Conservation (phyloP, 139 green algal species). For the Chlorella sp. region DNA sequence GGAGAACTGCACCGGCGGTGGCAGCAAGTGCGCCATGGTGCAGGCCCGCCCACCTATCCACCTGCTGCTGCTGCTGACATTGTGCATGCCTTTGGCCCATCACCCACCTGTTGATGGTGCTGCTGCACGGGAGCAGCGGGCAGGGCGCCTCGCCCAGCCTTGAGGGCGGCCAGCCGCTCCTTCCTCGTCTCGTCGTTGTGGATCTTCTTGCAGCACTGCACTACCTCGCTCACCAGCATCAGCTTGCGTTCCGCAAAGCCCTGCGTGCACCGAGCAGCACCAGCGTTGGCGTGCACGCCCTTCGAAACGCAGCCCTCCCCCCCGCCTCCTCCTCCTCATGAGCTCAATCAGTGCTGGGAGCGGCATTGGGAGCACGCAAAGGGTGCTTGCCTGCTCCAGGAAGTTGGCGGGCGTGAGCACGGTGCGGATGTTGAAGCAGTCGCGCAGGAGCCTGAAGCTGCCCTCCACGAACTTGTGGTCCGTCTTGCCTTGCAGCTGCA, state of each 20-base stretch:
- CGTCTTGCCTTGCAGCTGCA: slow-evolving; percentile 66
- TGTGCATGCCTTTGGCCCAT: not conserved
- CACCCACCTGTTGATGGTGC: not conserved
- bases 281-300: too few relatives aligned
- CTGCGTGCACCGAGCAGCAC: slow-evolving; percentile 28
- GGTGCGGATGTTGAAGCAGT: slow-evolving; percentile 47
- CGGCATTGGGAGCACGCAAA: too few relatives aligned
- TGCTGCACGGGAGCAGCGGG: too few relatives aligned
- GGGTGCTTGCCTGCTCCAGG: slow-evolving; percentile 58
- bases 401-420: slow-evolving; percentile 63
- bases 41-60: too few relatives aligned
- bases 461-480: slow-evolving; percentile 65
- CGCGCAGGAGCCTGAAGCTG: slow-evolving; percentile 53
- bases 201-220: slow-evolving; percentile 39
- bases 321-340: too few relatives aligned
- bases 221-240: slow-evolving; percentile 51
- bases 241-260: slow-evolving; percentile 77
- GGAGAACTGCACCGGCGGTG: too few relatives aligned
- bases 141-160: slow-evolving; percentile 8
- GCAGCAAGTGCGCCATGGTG: too few relatives aligned
- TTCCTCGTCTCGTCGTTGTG: slow-evolving; percentile 55
- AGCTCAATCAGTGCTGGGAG: too few relatives aligned
- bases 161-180: slow-evolving; percentile 40
- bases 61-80: not conserved
- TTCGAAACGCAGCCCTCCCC: too few relatives aligned